A percentile compares a stretch with the other conserved stretches of the same genome.
phyloP scores from a whole-genome alignment of 2,329 filamentous ascomycete species.

The Penicillium occitanis region DNA sequence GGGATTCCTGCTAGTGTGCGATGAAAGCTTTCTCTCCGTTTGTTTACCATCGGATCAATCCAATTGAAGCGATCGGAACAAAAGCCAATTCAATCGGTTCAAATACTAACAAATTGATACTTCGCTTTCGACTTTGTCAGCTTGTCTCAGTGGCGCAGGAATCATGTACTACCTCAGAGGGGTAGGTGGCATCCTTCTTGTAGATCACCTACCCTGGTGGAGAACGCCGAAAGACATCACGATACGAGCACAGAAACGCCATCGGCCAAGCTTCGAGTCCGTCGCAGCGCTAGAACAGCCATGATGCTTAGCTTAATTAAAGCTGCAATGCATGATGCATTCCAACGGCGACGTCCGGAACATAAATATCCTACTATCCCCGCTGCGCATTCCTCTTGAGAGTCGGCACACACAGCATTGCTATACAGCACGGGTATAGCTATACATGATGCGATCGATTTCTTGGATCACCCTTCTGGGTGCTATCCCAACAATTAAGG shows the following conservation, averaged over 20 bases:
- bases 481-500: constrained; percentile 13
- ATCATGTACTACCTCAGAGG: background rate
- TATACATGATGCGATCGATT: constrained; percentile 15
- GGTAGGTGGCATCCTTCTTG: background rate
- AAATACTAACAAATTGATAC: background rate
- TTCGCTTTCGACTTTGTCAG: background rate
- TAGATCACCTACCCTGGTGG: constrained; percentile 9
- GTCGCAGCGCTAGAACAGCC: constrained; percentile 15
- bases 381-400: background rate
- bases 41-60: background rate
- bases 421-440: background rate
- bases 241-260: constrained; percentile 6
- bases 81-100: background rate
- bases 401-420: background rate
- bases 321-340: constrained; percentile 5
- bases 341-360: background rate
- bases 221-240: constrained; percentile 1
- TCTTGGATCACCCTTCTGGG: constrained; percentile 13
- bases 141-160: background rate
- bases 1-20: background rate
- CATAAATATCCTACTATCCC: constrained; percentile 16
- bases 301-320: background rate
- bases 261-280: constrained; percentile 17
- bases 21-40: background rate
- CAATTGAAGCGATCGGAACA: background rate